Base-by-base conservation (phyloP, 345 rosid genomes). In the Hibiscus tridactylites region DNA sequence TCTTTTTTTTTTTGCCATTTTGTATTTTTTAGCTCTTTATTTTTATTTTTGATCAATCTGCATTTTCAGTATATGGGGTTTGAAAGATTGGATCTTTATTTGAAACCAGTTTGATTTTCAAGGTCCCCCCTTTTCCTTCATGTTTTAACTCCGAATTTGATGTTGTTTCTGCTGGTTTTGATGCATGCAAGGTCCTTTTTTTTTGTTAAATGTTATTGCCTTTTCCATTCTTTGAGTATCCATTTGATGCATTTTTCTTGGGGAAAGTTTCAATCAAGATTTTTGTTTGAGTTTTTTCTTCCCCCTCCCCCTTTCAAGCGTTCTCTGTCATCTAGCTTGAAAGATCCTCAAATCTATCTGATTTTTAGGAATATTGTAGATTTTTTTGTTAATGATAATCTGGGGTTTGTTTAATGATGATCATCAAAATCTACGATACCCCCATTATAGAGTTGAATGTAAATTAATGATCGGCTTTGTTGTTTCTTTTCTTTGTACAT, bases 21-120 rank as follows among this genome's bases (percentile, higher is more conserved):
- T 24, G 31, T 6, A 39, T 11, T 19, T 12, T 53, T 33, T 50
- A 31, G 5, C 16, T n/a, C 28, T 31, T 66, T 46, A 15, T 52
- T 59, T 69, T 19, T 19, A 13, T 9, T 33, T 33, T 61, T 61
- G 9, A 26, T 61, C 13, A 37, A 31, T 73, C 61, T 65, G 35
- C 28, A 49, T 60, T 59, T 31, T 47, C 4, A 19, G 61, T 9
- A 19, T 46, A 16, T 47, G 39, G n/a, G 29, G 13, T 57, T 50
- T n/a, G 31, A 74, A 58, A 70, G 39, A 2, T 60, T 59, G 70
- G 29, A 70, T 29, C 61, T 58, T 70, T 57, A 42, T 65, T 59
- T 5, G 11, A 59, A 71, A 17, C 47, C 49, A 52, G 47, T 49
- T 69, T 73, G 67, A n/a, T 77, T 72, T 68, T 42, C 60, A 53